phyloP scores from a whole-genome alignment of 192 early-diverging fungal genomes.

The Coemansia sp. region DNA sequence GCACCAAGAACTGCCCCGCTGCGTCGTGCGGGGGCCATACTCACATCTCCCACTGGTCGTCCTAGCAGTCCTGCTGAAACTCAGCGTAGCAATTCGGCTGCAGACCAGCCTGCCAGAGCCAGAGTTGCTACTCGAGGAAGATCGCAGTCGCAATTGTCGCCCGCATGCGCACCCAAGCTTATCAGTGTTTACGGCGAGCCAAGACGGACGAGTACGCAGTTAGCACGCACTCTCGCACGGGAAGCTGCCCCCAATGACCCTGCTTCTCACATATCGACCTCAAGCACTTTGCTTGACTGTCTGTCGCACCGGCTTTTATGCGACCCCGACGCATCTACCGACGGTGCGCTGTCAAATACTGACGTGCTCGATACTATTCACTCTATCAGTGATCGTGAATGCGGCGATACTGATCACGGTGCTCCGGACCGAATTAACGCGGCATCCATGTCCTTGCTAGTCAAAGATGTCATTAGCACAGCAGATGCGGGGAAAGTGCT shows the following conservation, averaged over 20 bases:
- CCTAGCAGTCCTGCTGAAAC: constrained; percentile 11
- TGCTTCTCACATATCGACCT: not conserved
- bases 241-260: not conserved
- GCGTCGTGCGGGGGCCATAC: constrained; percentile 16
- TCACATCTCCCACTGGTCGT: constrained; percentile 2
- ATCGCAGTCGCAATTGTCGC: constrained; percentile 21
- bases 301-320: not conserved
- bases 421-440: not conserved
- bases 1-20: constrained; percentile 1
- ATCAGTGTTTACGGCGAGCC: not conserved
- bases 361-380: not conserved
- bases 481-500: constrained; percentile 11
- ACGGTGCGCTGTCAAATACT: not conserved
- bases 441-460: not conserved
- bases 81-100: constrained; percentile 28
- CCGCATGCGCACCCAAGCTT: constrained; percentile 1
- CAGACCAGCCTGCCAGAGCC: not conserved
- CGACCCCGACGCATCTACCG: not conserved
- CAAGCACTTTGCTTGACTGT: not conserved
- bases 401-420: not conserved
- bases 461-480: constrained; percentile 10
- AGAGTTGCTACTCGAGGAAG: constrained; percentile 7
- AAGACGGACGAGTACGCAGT: not conserved
- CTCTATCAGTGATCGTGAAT: not conserved
- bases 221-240: not conserved